phyloP scores from a whole-genome alignment of 2,329 filamentous ascomycete genomes.

The Graphium sp. region DNA sequence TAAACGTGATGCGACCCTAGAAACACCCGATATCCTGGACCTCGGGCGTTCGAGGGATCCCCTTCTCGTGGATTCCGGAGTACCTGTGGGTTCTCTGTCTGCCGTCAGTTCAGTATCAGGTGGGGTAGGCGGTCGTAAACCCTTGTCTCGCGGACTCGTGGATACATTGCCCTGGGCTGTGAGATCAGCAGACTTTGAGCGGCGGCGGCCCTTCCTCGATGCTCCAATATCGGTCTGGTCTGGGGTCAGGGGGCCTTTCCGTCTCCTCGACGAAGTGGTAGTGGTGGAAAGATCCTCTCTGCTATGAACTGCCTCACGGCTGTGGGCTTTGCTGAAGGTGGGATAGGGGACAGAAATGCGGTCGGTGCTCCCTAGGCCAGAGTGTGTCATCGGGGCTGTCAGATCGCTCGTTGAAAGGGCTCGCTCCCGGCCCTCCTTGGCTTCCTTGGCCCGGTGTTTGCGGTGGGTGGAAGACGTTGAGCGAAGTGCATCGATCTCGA shows the following conservation, averaged over 20 bases:
- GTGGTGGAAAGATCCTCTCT: conserved; percentile 28
- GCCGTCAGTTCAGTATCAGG: conserved; percentile 45
- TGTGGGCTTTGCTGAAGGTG: conserved; percentile 75
- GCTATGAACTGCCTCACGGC: conserved; percentile 66
- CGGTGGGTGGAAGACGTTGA: conserved; percentile 8
- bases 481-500: no score
- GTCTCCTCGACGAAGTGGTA: conserved; percentile 9
- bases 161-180: conserved; percentile 18
- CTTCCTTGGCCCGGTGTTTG: conserved; percentile 16
- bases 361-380: conserved; percentile 19
- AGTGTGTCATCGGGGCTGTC: conserved; percentile 25
- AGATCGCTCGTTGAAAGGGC: conserved; percentile 27
- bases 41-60: conserved; percentile 18
- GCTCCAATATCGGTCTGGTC: conserved; percentile 52
- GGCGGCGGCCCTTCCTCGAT: conserved; percentile 8
- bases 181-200: conserved; percentile 29
- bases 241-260: conserved; percentile 41
- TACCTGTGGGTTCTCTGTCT: conserved; percentile 22
- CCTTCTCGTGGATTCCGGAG: conserved; percentile 8
- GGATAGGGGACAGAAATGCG: conserved; percentile 55
- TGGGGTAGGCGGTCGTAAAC: conserved; percentile 39
- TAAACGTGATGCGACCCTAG: conserved; percentile 24
- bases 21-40: conserved; percentile 25
- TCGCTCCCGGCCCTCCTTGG: conserved; percentile 11
- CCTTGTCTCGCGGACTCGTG: conserved; percentile 18